A percentile compares a stretch with the other conserved stretches of the same genome.
Evolutionary conservation across 768 basidiomycete species (phyloP).

Genomic region (Porpolomopsis calyptriformis): DNA sequence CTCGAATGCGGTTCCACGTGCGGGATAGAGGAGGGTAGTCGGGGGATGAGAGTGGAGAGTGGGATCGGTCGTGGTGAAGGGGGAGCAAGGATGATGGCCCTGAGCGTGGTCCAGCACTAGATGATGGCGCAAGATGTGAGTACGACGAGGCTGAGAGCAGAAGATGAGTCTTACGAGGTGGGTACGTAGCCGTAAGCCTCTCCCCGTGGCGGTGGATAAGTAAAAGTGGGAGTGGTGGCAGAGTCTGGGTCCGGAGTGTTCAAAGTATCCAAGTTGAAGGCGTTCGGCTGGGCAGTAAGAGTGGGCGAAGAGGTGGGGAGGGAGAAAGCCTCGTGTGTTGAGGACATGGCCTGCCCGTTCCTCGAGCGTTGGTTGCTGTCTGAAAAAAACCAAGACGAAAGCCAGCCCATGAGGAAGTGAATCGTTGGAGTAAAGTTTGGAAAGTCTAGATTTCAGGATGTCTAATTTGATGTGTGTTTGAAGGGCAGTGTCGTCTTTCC

Average conservation of each 20-base stretch:
- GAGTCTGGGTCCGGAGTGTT: conserved; percentile 38
- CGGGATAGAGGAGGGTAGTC: conserved; percentile 68
- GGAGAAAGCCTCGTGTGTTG: conserved; percentile 83
- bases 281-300: conserved; percentile 42
- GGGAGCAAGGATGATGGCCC: conserved; percentile 51
- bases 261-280: conserved; percentile 46
- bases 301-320: conserved; percentile 65
- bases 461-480: neutral
- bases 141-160: conserved; percentile 5
- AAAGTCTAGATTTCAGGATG: neutral
- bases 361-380: conserved; percentile 38
- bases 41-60: conserved; percentile 33
- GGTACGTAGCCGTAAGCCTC: conserved; percentile 51
- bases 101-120: conserved; percentile 35
- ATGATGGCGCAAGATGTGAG: conserved; percentile 4
- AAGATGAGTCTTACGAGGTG: conserved; percentile 33
- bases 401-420: conserved; percentile 52
- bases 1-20: conserved; percentile 76
- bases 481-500: neutral
- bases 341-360: conserved; percentile 58
- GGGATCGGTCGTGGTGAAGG: conserved; percentile 46
- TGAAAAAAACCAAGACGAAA: conserved; percentile 52
- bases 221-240: conserved; percentile 44
- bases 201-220: conserved; percentile 65
- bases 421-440: neutral